These are phyloP conservation scores for Citrus glauca DNA, from an alignment of 345 rosid species.

Conservation along the genomic window DNA sequence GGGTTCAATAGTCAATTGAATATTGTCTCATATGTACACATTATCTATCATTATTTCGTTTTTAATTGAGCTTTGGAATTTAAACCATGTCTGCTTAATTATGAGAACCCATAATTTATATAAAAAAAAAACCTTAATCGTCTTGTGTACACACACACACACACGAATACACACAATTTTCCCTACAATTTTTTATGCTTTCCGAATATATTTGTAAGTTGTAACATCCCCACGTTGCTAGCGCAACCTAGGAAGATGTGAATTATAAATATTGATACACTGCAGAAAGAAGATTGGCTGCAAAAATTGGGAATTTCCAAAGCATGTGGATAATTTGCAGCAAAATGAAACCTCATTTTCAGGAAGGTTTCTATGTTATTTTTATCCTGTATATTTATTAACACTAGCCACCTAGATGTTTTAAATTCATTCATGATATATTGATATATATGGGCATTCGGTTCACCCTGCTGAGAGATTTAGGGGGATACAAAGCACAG, in stretches of 20 bases:
- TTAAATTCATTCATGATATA: not conserved
- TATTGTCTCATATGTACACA: too few relatives aligned
- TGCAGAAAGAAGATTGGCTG: not conserved
- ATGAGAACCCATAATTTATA: too few relatives aligned
- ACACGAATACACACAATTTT: rapidly evolving
- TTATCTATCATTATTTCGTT: too few relatives aligned
- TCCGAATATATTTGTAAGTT: too few relatives aligned
- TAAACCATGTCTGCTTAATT: too few relatives aligned
- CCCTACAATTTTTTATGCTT: too few relatives aligned
- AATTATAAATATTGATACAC: not conserved
- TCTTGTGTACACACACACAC: too few relatives aligned
- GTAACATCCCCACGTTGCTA: too few relatives aligned
- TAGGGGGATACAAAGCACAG: not conserved
- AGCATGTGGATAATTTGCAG: not conserved
- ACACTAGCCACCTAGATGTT: slow-evolving; percentile 2
- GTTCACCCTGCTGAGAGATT: not conserved
- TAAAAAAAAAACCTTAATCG: too few relatives aligned
- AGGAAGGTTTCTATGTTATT: not conserved
- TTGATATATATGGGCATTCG: too few relatives aligned
- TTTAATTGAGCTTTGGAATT: too few relatives aligned
- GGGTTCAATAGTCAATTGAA: too few relatives aligned
- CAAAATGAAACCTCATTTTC: slow-evolving; percentile 1
- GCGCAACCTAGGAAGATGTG: not conserved
- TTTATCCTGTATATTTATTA: not conserved
- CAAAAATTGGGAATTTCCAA: not conserved